These are phyloP conservation scores for Ophidiomyces ophidiicola DNA, from an alignment of 2,329 filamentous ascomycete species.

Conservation along the genomic window DNA sequence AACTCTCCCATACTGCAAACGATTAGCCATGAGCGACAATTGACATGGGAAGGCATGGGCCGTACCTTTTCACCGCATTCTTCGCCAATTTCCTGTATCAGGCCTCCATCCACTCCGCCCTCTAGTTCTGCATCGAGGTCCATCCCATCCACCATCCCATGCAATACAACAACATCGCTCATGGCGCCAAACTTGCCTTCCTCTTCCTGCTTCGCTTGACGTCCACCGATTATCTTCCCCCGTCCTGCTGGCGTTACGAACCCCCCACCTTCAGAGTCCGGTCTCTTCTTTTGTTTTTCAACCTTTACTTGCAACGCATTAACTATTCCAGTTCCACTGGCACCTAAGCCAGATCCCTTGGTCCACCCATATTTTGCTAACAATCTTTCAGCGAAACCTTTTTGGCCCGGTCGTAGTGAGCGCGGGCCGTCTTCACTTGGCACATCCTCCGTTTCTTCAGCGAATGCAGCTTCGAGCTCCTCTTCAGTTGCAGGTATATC, in stretches of 20 bases:
- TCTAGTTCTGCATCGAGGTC: constrained; percentile 68
- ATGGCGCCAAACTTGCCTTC: constrained; percentile 55
- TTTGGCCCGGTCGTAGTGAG: constrained; percentile 62
- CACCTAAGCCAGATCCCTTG: constrained; percentile 76
- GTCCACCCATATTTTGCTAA: constrained; percentile 93
- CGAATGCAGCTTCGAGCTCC: constrained; percentile 38
- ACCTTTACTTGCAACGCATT: constrained; percentile 72
- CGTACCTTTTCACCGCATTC: constrained; percentile 69
- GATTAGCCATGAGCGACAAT: constrained; percentile 10
- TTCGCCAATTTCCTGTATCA: constrained; percentile 92
- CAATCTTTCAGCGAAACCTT: constrained; percentile 72
- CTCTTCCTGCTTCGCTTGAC: constrained; percentile 41
- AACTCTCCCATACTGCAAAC: constrained; percentile 60
- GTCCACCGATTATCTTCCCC: constrained; percentile 71
- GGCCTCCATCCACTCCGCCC: constrained; percentile 43
- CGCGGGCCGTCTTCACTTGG: constrained; percentile 34
- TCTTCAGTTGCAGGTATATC: constrained; percentile 43
- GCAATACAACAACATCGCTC: constrained; percentile 70
- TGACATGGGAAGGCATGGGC: neutral
- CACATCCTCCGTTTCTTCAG: constrained; percentile 29
- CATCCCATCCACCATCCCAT: constrained; percentile 77
- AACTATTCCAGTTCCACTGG: constrained; percentile 67
- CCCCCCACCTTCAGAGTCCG: constrained; percentile 67
- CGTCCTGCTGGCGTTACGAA: constrained; percentile 57
- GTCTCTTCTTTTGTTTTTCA: constrained; percentile 70